These are phyloP conservation scores for Phialocephala sp. DNA, from an alignment of 2,329 filamentous ascomycete species.

Conservation along the genomic window DNA sequence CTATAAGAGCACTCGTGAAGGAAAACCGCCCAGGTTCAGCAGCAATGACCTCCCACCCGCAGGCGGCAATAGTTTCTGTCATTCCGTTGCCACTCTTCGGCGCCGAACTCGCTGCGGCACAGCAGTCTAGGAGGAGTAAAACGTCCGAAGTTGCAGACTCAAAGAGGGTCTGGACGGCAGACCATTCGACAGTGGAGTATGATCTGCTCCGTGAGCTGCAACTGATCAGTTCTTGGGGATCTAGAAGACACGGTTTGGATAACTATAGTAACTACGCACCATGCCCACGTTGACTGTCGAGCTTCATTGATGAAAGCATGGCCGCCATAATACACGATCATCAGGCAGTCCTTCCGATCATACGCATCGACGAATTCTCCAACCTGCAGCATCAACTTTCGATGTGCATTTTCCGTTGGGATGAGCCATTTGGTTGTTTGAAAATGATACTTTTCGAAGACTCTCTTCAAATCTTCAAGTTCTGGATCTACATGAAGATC, in stretches of 20 bases:
- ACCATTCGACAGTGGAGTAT: conserved; percentile 12
- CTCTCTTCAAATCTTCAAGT: conserved; percentile 17
- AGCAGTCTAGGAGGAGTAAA: conserved; percentile 12
- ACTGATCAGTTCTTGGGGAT: neutral
- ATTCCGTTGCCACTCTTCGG: conserved; percentile 12
- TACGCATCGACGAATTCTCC: conserved; percentile 21
- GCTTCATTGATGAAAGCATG: conserved; percentile 22
- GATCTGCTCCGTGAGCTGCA: conserved; percentile 4
- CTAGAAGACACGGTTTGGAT: neutral
- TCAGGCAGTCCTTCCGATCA: conserved; percentile 21
- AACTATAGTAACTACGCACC: neutral
- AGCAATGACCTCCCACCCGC: conserved; percentile 27
- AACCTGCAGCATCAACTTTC: conserved; percentile 23
- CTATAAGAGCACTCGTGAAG: conserved; percentile 32
- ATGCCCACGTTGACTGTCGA: conserved; percentile 23
- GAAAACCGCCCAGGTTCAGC: conserved; percentile 27
- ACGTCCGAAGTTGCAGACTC: conserved; percentile 11
- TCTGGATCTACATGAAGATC: conserved; percentile 17
- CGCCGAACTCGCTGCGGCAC: conserved; percentile 12
- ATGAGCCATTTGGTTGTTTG: conserved; percentile 24
- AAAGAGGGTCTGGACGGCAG: conserved; percentile 9
- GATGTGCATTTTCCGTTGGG: conserved; percentile 21
- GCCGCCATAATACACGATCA: conserved; percentile 28
- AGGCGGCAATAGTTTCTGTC: conserved; percentile 30
- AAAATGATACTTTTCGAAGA: conserved; percentile 27